Evolutionary conservation across 306 rosid species (phyloP), one percentile per base, ranked within the genome.

Genomic region (Trifolium repens): DNA sequence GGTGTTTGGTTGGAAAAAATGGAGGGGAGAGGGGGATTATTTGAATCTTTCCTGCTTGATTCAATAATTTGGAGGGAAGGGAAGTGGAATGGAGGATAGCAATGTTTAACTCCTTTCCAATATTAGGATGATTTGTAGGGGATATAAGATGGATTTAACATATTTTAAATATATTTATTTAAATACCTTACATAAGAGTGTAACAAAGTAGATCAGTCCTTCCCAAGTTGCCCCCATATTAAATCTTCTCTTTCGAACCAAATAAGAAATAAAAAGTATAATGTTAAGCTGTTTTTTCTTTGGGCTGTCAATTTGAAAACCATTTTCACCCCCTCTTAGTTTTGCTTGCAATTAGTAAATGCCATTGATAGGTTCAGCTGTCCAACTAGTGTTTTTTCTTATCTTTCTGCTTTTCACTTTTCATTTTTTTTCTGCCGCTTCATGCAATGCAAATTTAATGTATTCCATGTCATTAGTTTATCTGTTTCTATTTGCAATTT

Each of bases 401-500:
- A 14, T 13, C 24, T 26, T 35, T n/a, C 43, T 17, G 64, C 64
- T 19, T 62, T 63, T 62, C 52, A 0, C 12, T 32, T 63, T 13
- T 3, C 40, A 37, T 7, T 46, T 46, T 4, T 50, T 35, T 67
- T 22, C n/a, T 26, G 17, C 26, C 50, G 11, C 59, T 53, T 71
- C 5, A 60, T 60, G 19, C 66, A 14, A 17, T 30, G 52, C 68
- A 30, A 64, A 37, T 61, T 50, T 12, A 12, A 9, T 53, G 59
- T 43, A 26, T 75, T 53, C 46, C 76, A 6, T 9, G 15, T 59
- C n/a, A 67, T 67, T 67, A 39, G 13, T 22, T 32, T 67, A 58
- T 59, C 35, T 32, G 35, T 4, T 32, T 32, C 57, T n/a, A 46
- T 34, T 47, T 73, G 78, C 49, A 63, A 37, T 27, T 73, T 71